Base-by-base conservation (phyloP, 768 basidiomycete genomes). In the Nidularia sp. region DNA sequence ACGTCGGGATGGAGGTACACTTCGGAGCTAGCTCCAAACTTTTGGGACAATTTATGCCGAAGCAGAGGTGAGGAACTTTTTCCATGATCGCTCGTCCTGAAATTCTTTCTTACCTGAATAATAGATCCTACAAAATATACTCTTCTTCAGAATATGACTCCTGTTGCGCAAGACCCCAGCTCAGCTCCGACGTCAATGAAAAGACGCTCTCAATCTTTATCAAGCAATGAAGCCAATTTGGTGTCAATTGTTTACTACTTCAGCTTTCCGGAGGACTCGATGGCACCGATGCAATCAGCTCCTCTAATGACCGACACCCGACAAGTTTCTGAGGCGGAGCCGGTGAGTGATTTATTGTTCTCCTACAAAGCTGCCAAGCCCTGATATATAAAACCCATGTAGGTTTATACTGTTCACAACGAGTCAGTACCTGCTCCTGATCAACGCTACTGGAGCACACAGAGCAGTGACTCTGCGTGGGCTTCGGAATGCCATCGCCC, bases 51-150 rank as follows among this genome's bases (percentile, higher is more conserved):
- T 6, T 54, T 84, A 45, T 78, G 77, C 57, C 63, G 67, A 52
- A 65, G 69, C 10, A 53, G 70, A 57, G 74, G 82, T 81, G 52
- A 47, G 72, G 53, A 1, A 34, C 10, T 45, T 41, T 18, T 46
- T 15, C 55, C 29, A 42, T 43, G 25, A 29, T 4, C 25, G 25
- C 25, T 29, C 25, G 25, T 29, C 25, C 25, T 29, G 25, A 29
- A 29, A 29, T 29, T 29, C 25, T 29, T 29, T 29, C 25, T 29
- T 29, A 29, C 25, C 25, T 29, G 4, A 29, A 22, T 36, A n/a
- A 44, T 31, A 84, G 82, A 83, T 56, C 73, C 78, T n/a, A 72
- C 71, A 2, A 57, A 72, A 45, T 83, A 75, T 61, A 76, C 71
- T 0, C 76, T 84, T 53, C 57, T 79, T 22, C 83, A 84, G 60